A percentile compares a stretch with the other conserved stretches of the same genome.
Evolutionary conservation across 345 rosid genomes (phyloP).

Genomic region (Dipteronia dyeriana): DNA sequence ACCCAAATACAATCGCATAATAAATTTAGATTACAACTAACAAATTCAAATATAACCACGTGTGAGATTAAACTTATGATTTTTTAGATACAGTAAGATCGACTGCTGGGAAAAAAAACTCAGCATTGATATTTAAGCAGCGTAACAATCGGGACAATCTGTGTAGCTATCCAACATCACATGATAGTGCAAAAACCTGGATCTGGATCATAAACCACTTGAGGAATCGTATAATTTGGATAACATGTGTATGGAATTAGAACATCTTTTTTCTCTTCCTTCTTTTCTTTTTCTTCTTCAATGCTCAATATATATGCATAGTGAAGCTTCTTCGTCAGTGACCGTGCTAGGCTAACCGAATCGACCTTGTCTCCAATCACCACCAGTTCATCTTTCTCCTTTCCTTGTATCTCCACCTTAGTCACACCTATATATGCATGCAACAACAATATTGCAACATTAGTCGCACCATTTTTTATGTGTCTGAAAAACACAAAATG

Average conservation of each 20-base stretch:
- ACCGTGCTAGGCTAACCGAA: background rate
- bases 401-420: slow-evolving; percentile 17
- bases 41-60: too few species aligned
- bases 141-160: too few species aligned
- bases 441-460: background rate
- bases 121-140: too few species aligned
- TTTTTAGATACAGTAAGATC: too few species aligned
- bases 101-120: too few species aligned
- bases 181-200: background rate
- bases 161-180: background rate
- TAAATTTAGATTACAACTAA: too few species aligned
- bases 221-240: background rate
- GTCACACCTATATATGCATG: slow-evolving; percentile 12
- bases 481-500: too few species aligned
- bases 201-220: background rate
- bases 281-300: background rate
- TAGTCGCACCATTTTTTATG: background rate
- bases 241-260: too few species aligned
- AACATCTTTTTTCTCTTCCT: background rate
- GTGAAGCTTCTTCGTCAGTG: slow-evolving; percentile 14
- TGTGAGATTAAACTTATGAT: too few species aligned
- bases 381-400: slow-evolving; percentile 16
- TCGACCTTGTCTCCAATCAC: slow-evolving; percentile 18
- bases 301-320: slow-evolving; percentile 1
- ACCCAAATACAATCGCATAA: too few species aligned